Conservation (phyloP, 2,329 filamentous ascomycete genomes). For the Venturia carpophila region DNA sequence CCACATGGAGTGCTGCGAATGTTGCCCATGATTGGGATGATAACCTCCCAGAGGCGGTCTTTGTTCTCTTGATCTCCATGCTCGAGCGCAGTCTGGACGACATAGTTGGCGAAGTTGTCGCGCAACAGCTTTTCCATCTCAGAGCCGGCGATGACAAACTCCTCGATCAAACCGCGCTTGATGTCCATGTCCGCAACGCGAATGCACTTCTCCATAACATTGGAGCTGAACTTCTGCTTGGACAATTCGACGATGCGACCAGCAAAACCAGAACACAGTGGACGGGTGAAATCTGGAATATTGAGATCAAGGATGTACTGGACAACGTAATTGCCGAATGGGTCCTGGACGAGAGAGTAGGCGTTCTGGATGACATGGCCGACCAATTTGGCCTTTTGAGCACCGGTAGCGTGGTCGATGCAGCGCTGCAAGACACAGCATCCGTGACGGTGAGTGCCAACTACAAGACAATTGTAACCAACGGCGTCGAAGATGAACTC, state of each 20-base stretch:
- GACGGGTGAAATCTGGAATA: slow-evolving; percentile 88
- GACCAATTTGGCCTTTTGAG: slow-evolving; percentile 83
- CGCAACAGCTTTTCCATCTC: slow-evolving; percentile 85
- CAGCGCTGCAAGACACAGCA: slow-evolving; percentile 97
- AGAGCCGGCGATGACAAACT: slow-evolving; percentile 58
- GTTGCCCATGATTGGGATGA: slow-evolving; percentile 73
- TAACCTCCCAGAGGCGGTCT: slow-evolving; percentile 67
- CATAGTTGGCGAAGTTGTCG: slow-evolving; percentile 94
- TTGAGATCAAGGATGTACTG: slow-evolving; percentile 84
- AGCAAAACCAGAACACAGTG: slow-evolving; percentile 72
- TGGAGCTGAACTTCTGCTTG: slow-evolving; percentile 98
- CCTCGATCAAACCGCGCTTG: slow-evolving; percentile 74
- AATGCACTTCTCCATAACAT: slow-evolving; percentile 89
- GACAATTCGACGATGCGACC: slow-evolving; percentile 66
- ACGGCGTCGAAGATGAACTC: slow-evolving; percentile 98
- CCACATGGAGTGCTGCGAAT: slow-evolving; percentile 92
- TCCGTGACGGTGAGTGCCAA: slow-evolving; percentile 93
- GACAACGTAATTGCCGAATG: slow-evolving; percentile 97
- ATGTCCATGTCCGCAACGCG: slow-evolving; percentile 70
- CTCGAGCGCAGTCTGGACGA: slow-evolving; percentile 92
- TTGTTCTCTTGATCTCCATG: slow-evolving; percentile 69
- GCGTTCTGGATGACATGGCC: slow-evolving; percentile 80
- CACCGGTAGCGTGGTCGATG: slow-evolving; percentile 89
- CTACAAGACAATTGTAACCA: slow-evolving; percentile 74
- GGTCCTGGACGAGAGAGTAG: slow-evolving; percentile 86